Evolutionary conservation across 768 basidiomycete genomes (phyloP).

Genomic region (Chiua virens): DNA sequence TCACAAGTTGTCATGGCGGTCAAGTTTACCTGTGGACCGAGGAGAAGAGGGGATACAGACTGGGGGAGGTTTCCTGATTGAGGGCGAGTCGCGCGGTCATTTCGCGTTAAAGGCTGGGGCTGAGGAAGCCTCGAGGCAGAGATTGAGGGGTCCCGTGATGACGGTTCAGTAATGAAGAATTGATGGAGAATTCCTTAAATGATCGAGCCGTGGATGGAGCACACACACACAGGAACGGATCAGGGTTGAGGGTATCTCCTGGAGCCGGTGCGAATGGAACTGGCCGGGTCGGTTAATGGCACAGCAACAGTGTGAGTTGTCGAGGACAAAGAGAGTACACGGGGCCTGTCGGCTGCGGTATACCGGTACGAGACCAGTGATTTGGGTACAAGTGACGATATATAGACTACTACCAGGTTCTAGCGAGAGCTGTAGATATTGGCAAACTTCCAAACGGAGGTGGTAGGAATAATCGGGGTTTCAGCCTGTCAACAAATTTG

Average conservation of each 20-base stretch:
- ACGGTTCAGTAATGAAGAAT: slow-evolving; percentile 3
- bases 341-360: slow-evolving; percentile 12
- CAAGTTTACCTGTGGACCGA: no score
- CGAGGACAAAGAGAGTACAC: background rate
- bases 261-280: slow-evolving; percentile 8
- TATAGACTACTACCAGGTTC: slow-evolving; percentile 10
- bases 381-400: slow-evolving; percentile 13
- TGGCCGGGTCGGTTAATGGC: slow-evolving; percentile 20
- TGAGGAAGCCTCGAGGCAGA: slow-evolving; percentile 29
- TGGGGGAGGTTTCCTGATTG: slow-evolving; percentile 11
- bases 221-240: slow-evolving; percentile 22
- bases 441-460: slow-evolving; percentile 24
- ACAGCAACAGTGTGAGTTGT: background rate
- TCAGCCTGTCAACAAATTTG: slow-evolving; percentile 31
- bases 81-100: slow-evolving; percentile 30
- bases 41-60: no score
- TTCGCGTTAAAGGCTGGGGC: slow-evolving; percentile 23
- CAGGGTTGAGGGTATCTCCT: slow-evolving; percentile 21
- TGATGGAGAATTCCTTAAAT: slow-evolving; percentile 11
- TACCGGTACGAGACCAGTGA: slow-evolving; percentile 19
- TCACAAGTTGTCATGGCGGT: slow-evolving; percentile 2
- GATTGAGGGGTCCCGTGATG: slow-evolving; percentile 25
- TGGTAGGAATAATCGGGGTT: slow-evolving; percentile 33
- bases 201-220: no score
- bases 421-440: slow-evolving; percentile 6